phyloP scores from a whole-genome alignment of 208 protist species.

The Trypanosoma conorhini region DNA sequence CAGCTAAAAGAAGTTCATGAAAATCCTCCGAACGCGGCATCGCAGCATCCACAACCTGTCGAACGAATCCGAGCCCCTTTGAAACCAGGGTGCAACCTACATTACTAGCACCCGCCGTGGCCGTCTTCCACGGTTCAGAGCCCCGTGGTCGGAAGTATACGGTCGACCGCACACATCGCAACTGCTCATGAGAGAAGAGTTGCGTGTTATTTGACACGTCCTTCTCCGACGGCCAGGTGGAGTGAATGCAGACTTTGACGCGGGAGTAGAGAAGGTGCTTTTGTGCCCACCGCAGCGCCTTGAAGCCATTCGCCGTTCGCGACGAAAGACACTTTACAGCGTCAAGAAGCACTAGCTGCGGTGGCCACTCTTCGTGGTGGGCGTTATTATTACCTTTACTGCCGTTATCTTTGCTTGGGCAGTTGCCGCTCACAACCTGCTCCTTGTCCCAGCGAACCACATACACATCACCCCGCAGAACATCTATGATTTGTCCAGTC shows the following conservation, averaged over 20 bases:
- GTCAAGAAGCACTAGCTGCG: conserved; percentile 42
- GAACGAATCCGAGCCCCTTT: conserved; percentile 33
- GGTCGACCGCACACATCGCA: conserved; percentile 32
- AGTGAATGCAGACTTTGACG: conserved; percentile 51
- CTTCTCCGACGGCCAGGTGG: conserved; percentile 38
- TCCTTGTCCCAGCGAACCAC: conserved; percentile 38
- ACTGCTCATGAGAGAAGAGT: conserved; percentile 42
- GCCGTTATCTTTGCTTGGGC: background rate
- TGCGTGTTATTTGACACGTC: conserved; percentile 61
- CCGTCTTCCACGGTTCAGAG: background rate
- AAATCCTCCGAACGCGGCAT: conserved; percentile 43
- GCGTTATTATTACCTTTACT: background rate
- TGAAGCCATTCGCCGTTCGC: conserved; percentile 34
- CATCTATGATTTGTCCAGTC: conserved; percentile 43
- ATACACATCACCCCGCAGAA: conserved; percentile 57
- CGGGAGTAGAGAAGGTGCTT: conserved; percentile 34
- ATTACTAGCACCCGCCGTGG: conserved; percentile 5
- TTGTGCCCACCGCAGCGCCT: conserved; percentile 50
- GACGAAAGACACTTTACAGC: conserved; percentile 37
- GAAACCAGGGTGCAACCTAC: conserved; percentile 34
- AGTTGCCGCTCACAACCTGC: background rate
- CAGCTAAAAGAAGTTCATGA: conserved; percentile 14
- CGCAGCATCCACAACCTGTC: conserved; percentile 34
- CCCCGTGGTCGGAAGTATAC: background rate
- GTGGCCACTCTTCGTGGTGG: conserved; percentile 10